Conservation (phyloP, 495 filamentous ascomycete genomes). For the Aspergillus bertholletiae region DNA sequence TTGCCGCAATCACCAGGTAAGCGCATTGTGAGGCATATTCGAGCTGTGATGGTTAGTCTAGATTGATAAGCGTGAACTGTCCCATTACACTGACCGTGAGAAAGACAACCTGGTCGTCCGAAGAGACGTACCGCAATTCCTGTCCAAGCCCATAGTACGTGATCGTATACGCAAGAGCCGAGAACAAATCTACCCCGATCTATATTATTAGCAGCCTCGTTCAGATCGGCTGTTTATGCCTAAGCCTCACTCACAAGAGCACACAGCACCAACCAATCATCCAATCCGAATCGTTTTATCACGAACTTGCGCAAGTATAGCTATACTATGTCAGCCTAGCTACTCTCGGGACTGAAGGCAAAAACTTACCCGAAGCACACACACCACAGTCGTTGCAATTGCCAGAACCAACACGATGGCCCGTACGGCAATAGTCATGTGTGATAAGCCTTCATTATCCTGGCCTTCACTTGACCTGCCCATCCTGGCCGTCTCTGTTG, state of each 20-base stretch:
- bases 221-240: too few species aligned
- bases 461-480: too few species aligned
- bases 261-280: slow-evolving; percentile 7
- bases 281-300: background rate
- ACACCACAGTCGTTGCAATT: slow-evolving; percentile 3
- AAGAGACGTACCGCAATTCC: background rate
- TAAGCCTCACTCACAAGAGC: slow-evolving; percentile 4
- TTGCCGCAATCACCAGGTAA: slow-evolving; percentile 4
- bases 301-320: slow-evolving; percentile 7
- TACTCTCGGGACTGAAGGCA: background rate
- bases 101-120: background rate
- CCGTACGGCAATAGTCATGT: background rate
- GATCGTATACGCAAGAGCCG: slow-evolving; percentile 5
- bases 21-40: slow-evolving; percentile 7
- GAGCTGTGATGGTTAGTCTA: background rate
- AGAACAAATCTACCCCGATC: slow-evolving; percentile 5
- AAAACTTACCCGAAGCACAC: slow-evolving; percentile 1
- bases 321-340: background rate
- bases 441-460: too few species aligned
- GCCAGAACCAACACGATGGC: slow-evolving; percentile 5
- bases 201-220: too few species aligned
- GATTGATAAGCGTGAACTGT: background rate
- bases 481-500: too few species aligned
- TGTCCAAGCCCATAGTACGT: slow-evolving; percentile 10
- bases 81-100: background rate